Conservation (phyloP, 169 alveolate genomes). For the Plasmodium fragile region DNA sequence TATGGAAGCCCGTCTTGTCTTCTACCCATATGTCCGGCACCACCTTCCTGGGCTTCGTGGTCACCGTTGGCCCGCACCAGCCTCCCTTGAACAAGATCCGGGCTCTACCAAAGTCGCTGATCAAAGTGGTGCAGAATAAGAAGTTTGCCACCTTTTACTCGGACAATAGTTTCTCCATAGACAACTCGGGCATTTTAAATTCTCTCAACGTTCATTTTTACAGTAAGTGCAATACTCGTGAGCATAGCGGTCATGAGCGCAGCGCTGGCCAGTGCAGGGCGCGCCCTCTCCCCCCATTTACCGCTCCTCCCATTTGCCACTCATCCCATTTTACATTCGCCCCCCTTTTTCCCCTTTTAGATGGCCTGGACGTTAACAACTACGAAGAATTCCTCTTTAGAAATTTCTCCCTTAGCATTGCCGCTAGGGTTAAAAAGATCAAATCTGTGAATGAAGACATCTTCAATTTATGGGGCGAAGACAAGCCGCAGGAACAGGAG, state of each 20-base stretch:
- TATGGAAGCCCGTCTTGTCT: slow-evolving; percentile 71
- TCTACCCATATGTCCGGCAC: slow-evolving; percentile 22
- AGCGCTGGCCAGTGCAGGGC: not conserved
- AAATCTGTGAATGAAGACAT: slow-evolving; percentile 69
- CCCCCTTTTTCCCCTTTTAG: slow-evolving; percentile 19
- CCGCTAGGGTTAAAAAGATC: slow-evolving; percentile 51
- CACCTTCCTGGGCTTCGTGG: slow-evolving; percentile 49
- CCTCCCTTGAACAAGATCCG: slow-evolving; percentile 74
- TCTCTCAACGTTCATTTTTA: slow-evolving; percentile 40
- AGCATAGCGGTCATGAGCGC: not conserved
- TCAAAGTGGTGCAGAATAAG: slow-evolving; percentile 28
- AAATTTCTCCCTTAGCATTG: slow-evolving; percentile 42
- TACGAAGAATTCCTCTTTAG: slow-evolving; percentile 58
- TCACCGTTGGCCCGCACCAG: slow-evolving; percentile 56
- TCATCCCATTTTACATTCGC: not conserved
- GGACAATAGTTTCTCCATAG: slow-evolving; percentile 58
- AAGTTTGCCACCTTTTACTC: slow-evolving; percentile 36
- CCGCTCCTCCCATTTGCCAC: not conserved
- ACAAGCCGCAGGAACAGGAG: slow-evolving; percentile 7
- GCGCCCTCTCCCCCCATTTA: not conserved
- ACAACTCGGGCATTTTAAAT: slow-evolving; percentile 51
- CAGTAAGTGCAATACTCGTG: not conserved
- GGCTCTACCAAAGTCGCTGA: slow-evolving; percentile 63
- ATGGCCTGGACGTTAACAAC: slow-evolving; percentile 22
- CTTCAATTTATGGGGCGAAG: slow-evolving; percentile 74